Evolutionary conservation across 2,329 filamentous ascomycete species (phyloP), one percentile per base, ranked within the genome.

Genomic region (Ophiocordyceps camponoti-rufipedis): DNA sequence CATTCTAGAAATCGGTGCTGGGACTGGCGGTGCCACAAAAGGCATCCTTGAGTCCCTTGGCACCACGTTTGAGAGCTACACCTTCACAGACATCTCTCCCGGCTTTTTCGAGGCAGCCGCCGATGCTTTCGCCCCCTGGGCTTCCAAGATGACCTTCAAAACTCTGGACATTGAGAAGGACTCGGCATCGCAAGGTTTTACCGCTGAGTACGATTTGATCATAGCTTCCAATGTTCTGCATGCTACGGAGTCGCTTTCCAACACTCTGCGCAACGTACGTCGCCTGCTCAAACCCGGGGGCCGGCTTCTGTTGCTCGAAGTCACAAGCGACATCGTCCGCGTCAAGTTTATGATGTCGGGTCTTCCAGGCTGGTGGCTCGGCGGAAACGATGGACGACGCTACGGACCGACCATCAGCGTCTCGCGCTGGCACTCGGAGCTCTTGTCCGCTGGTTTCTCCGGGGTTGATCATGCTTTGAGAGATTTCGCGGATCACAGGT

Each of bases 81-180:
- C 62, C 0, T 72, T 58, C 52, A 71, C 69, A 0, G 68, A 71
- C 46, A 60, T 69, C 12, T 62, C 62, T 0, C 47, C 56, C 4
- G 59, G 56, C 8, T 67, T 66, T 54, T 68, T 71, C 44, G n/a
- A 38, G 16, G 33, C 32, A 5, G 32, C 38, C 28, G 13, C 43
- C 11, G 33, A 44, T 23, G 49, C 47, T 4, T 61, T 68, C 19
- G 44, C 50, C 1, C 40, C 46, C 2, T 16, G 38, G 33, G 33
- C 32, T 39, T 14, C 43, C 33, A 48, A 45, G 9, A 51, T 55
- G 45, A 31, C 31, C 14, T 58, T 49, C 50, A 53, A 51, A 44
- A 52, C 44, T 2, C 50, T 56, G 12, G 52, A 62, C 42, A 49
- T 58, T 9, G 54, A 52, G n/a, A 52, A 55, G 7, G 50, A 55